Base-by-base conservation (phyloP, 2,329 filamentous ascomycete genomes). In the Diaporthe australafricana region DNA sequence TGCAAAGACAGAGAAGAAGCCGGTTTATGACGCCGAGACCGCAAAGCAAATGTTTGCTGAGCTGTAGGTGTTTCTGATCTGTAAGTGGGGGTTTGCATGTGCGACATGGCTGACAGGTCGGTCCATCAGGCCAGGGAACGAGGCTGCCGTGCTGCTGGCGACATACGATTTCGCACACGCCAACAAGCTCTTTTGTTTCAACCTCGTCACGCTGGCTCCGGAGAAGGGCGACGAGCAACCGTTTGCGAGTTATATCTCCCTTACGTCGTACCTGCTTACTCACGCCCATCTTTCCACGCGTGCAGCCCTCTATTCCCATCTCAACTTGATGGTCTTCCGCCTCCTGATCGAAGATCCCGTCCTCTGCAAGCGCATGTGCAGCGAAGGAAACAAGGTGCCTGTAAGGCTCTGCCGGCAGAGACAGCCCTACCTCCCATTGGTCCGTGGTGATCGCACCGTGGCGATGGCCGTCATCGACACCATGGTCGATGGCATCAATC, bases 131-230 rank as follows among this genome's bases (percentile, higher is more conserved):
- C 96, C 96, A 1, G 91, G 91, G 3, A 88, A 91, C 72, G 91
- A 95, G 80, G 93, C 94, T 20, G 91, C 95, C 5, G 87, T 97
- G 3, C 84, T 98, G 5, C 87, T 99, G 42, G 92, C 94, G 0
- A 92, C 94, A 0, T 99, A 98, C 80, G 96, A 98, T 80, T 98
- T 98, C 80, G 91, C 92, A 3, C 93, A 97, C 79, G 93, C 95
- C 42, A 99, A 98, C 84, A 98, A 98, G 82, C 87, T 98, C 11
- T 98, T 99, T 82, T 96, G 94, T 81, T 93, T 94, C 80, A 95
- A 93, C 77, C 83, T 99, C 53, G 90, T 98, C 66, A 91, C 90
- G 2, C 79, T 90, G 30, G 79, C 88, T 7, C 82, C 90, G 1
- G 90, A 91, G 62, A 92, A 92, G 76, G 89, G 87, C 52, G 86